These are phyloP conservation scores for Hymenoscyphus albidus DNA, from an alignment of 2,329 filamentous ascomycete genomes.

Conservation along the genomic window DNA sequence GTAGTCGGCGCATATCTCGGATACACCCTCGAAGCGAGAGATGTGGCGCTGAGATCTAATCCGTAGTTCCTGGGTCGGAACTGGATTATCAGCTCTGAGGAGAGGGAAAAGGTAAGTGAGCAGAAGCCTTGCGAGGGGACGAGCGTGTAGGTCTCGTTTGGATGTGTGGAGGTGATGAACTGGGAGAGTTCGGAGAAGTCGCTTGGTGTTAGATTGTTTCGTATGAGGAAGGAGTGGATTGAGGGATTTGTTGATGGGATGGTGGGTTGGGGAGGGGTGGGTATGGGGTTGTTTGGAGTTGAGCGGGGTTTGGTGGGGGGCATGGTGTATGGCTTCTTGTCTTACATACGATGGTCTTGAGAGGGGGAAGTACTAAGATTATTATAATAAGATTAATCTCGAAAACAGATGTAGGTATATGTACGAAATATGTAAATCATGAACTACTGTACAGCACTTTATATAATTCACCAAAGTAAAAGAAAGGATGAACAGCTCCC, in stretches of 20 bases:
- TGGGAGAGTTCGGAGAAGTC: conserved; percentile 31
- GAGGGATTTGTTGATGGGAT: conserved; percentile 4
- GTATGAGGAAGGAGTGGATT: conserved; percentile 28
- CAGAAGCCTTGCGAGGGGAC: conserved; percentile 47
- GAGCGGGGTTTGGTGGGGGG: not conserved
- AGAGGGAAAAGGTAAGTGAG: conserved; percentile 46
- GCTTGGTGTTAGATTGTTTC: conserved; percentile 24
- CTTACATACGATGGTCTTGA: not conserved
- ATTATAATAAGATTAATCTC: not conserved
- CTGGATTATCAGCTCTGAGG: conserved; percentile 42
- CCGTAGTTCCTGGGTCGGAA: conserved; percentile 45
- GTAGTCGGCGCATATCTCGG: conserved; percentile 42
- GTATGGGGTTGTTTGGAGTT: not conserved
- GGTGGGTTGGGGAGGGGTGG: not conserved
- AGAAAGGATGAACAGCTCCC: not conserved
- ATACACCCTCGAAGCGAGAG: conserved; percentile 40
- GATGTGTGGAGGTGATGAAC: conserved; percentile 36
- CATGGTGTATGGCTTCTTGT: not conserved
- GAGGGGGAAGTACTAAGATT: not conserved
- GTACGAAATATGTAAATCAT: not conserved
- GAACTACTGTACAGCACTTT: no score
- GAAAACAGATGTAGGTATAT: not conserved
- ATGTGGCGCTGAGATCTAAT: conserved; percentile 40
- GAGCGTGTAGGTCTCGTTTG: conserved; percentile 32
- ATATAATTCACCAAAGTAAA: no score